Evolutionary conservation across 2,329 filamentous ascomycete genomes (phyloP), one percentile per base, ranked within the genome.

Genomic region (Claviceps lovelessii): DNA sequence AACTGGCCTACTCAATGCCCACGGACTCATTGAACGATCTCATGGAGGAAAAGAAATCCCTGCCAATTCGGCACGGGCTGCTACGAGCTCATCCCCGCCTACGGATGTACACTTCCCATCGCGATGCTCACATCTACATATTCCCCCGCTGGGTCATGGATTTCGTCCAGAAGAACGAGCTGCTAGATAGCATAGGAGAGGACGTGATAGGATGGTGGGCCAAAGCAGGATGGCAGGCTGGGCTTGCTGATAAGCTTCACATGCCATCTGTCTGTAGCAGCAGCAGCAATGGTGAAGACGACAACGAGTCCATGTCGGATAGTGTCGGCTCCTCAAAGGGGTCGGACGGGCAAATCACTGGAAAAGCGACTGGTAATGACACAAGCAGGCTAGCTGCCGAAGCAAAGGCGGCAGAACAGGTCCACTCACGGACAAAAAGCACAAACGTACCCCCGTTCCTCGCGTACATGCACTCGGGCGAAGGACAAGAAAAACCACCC

Each of bases 151-250:
- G 93, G 91, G 79, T 95, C 9, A 80, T 95, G 63, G 85, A 94
- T 54, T 86, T 95, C 67, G 81, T 94, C 46, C 79, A 81, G 56
- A 75, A 78, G 58, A 94, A 96, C 63, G 85, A 90, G 35, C 83
- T 79, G 11, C 81, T 98, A 58, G 88, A 95, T 62, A 94, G 85
- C 55, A 83, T 98, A 50, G 87, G 86, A 37, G 91, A 97, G 67
- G 91, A 97, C 64, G 82, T 96, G 6, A 75, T 97, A 17, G 90
- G 90, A 7, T 95, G 88, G 86, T 95, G 90, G 90, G 88, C 90
- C 39, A 97, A 97, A 68, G 83, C 91, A 0, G 83, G 84, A 54
- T 98, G 93, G 93, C 90, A 97, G 68, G 75, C 79, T 3, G 87
- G 88, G 0, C 74, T 96, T 3, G 81, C 80, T 0, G 81, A 86